Percentiles rank a stretch among this genome's conserved stretches.
Conservation (phyloP, 2,329 filamentous ascomycete species). For the Daldinia sp. region DNA sequence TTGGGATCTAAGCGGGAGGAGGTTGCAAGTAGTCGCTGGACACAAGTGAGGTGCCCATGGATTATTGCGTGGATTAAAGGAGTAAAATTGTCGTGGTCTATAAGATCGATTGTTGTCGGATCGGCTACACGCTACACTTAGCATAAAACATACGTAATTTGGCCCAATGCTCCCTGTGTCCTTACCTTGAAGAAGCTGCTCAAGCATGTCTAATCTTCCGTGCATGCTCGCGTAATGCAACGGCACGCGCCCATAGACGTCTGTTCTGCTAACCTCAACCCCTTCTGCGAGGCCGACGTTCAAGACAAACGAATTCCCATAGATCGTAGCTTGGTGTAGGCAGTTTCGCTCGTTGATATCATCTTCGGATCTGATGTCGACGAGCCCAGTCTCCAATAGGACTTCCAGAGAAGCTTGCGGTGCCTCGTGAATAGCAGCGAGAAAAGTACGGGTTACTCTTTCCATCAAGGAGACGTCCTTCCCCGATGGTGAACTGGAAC, state of each 20-base stretch:
- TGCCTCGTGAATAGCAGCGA: slow-evolving; percentile 89
- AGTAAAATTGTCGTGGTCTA: slow-evolving; percentile 97
- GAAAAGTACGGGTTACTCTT: slow-evolving; percentile 87
- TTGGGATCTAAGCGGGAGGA: slow-evolving; percentile 88
- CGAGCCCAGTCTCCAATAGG: slow-evolving; percentile 82
- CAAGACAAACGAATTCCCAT: slow-evolving; percentile 84
- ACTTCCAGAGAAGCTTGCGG: slow-evolving; percentile 80
- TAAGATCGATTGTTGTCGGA: slow-evolving; percentile 82
- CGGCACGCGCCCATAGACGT: slow-evolving; percentile 94
- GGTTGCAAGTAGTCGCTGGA: slow-evolving; percentile 79
- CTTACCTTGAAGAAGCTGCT: slow-evolving; percentile 74
- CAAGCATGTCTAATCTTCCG: slow-evolving; percentile 85
- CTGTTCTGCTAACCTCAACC: slow-evolving; percentile 82
- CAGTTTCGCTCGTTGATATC: slow-evolving; percentile 98
- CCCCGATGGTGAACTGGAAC: slow-evolving; percentile 60
- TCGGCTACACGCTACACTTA: slow-evolving; percentile 62
- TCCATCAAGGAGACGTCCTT: slow-evolving; percentile 72
- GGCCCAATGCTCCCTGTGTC: slow-evolving; percentile 32
- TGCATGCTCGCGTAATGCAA: slow-evolving; percentile 98
- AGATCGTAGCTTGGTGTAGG: slow-evolving; percentile 95
- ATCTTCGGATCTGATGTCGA: slow-evolving; percentile 93
- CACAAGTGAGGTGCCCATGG: slow-evolving; percentile 83
- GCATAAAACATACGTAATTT: slow-evolving; percentile 12
- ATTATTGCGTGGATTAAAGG: slow-evolving; percentile 96
- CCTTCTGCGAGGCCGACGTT: slow-evolving; percentile 78